phyloP scores from a whole-genome alignment of 352 stramenopile species.

The Phytophthora pistaciae region DNA sequence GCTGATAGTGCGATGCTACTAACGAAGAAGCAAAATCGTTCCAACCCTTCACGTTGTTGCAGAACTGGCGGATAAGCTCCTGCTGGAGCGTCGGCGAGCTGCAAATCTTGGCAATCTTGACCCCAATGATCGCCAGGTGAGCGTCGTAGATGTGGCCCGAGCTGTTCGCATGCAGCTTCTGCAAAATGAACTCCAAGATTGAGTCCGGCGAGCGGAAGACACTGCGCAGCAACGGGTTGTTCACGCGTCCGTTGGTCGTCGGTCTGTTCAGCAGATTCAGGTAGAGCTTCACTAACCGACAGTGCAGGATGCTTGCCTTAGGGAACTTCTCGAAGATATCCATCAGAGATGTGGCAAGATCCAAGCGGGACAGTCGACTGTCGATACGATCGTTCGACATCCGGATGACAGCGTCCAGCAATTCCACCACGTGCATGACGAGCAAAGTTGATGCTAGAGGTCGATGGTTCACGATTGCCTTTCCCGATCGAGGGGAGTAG shows the following conservation, averaged over 20 bases:
- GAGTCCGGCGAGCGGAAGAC: constrained; percentile 77
- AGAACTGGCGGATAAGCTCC: constrained; percentile 83
- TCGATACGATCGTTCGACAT: constrained; percentile 76
- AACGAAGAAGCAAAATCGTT: constrained; percentile 72
- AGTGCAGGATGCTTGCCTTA: constrained; percentile 79
- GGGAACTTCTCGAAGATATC: constrained; percentile 80
- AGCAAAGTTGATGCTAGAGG: constrained; percentile 72
- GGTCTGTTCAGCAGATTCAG: constrained; percentile 74
- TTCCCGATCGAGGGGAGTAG: constrained; percentile 58
- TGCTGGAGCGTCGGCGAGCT: constrained; percentile 77
- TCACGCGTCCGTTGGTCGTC: constrained; percentile 67
- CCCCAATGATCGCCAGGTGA: constrained; percentile 77
- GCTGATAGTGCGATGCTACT: constrained; percentile 78
- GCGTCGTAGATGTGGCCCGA: constrained; percentile 70
- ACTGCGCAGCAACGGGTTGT: constrained; percentile 79
- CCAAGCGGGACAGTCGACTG: constrained; percentile 55
- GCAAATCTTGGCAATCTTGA: constrained; percentile 87
- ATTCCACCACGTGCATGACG: constrained; percentile 71
- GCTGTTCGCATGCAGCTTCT: constrained; percentile 62
- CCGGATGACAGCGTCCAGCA: constrained; percentile 66
- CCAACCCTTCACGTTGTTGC: constrained; percentile 66
- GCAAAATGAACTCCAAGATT: constrained; percentile 74
- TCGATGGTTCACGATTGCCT: constrained; percentile 67
- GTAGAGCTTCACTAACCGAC: constrained; percentile 73
- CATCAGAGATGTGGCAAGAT: constrained; percentile 68